Evolutionary conservation across 306 rosid genomes (phyloP), one percentile per base, ranked within the genome.

Genomic region (Castanea sativa): DNA sequence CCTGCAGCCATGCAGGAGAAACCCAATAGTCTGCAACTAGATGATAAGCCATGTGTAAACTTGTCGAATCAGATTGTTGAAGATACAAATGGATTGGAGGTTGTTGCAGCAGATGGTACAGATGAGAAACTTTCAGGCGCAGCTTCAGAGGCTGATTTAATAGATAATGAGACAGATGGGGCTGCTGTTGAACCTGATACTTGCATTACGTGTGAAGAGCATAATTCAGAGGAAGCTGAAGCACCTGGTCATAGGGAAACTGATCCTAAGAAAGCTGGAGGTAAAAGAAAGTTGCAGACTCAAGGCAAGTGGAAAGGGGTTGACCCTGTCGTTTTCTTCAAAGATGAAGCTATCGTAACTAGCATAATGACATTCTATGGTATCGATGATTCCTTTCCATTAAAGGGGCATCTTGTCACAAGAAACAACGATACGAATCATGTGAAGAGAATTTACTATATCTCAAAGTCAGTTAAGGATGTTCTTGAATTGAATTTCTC

Each of bases 281-380:
- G 86, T 69, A 93, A 90, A 86, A 85, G 98, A 83, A 93, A 89
- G 89, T 77, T 88, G 43, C 98, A 96, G 72, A 80, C 69, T 72
- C 99, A 93, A 77, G 99, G 99, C 45, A 89, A 85, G 84, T 96
- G 99, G 99, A 96, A 82, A 91, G 99, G 98, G 21, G 98, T 96
- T 72, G 98, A 96, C 61, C 99, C 99, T 60, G 98, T 96, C 35
- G 87, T 96, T 75, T 89, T 93, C 83, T 91, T 96, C 78, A 89
- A 89, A 80, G 94, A 93, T 83, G 98, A 96, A 82, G 78, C 82
- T 32, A 75, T 89, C 43, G 78, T 93, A 78, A 77, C 80, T 76
- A 88, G 94, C 83, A 93, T 96, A 84, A 90, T 79, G 90, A 82
- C 87, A 65, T 96, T 96, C 81, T 96, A 96, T 56, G 98, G 99